Percentiles rank a stretch among this genome's conserved stretches.
These are phyloP conservation scores for Pezicula radicicola DNA, from an alignment of 2,329 filamentous ascomycete species.

Conservation along the genomic window DNA sequence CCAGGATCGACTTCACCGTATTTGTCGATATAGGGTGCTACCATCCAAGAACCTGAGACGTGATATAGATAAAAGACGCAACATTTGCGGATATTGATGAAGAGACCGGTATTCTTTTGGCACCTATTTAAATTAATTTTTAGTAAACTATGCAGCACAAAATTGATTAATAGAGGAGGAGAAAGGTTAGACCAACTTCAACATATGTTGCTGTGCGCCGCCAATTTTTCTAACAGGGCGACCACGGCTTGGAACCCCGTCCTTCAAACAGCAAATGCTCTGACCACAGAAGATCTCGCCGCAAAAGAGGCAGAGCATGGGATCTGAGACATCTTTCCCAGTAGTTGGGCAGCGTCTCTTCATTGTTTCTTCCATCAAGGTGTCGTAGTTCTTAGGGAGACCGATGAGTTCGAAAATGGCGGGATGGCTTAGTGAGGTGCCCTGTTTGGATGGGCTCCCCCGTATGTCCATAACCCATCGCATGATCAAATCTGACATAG, in stretches of 20 bases:
- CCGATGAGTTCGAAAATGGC: slow-evolving; percentile 93
- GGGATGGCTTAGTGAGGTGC: slow-evolving; percentile 65
- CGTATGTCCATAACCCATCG: slow-evolving; percentile 63
- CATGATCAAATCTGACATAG: slow-evolving; percentile 42
- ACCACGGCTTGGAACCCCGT: slow-evolving; percentile 34
- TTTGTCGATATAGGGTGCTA: slow-evolving; percentile 90
- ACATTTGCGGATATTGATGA: slow-evolving; percentile 96
- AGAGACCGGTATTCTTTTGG: slow-evolving; percentile 85
- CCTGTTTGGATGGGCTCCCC: not conserved
- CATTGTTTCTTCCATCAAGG: slow-evolving; percentile 87
- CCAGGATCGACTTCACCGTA: slow-evolving; percentile 96
- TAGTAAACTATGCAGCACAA: slow-evolving; percentile 15
- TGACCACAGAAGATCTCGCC: slow-evolving; percentile 97
- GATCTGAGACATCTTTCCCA: slow-evolving; percentile 87
- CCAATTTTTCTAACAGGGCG: slow-evolving; percentile 55
- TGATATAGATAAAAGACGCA: slow-evolving; percentile 85
- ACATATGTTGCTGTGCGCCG: slow-evolving; percentile 87
- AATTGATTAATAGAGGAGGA: not conserved
- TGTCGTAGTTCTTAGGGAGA: slow-evolving; percentile 87
- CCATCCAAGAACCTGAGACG: slow-evolving; percentile 76
- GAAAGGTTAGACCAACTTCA: slow-evolving; percentile 57
- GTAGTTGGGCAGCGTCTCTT: slow-evolving; percentile 81
- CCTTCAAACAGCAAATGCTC: slow-evolving; percentile 81
- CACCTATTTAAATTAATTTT: slow-evolving; percentile 53
- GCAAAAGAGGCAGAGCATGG: slow-evolving; percentile 89